Conservation (phyloP, 106 monocot genomes). For the Chionographis japonica region DNA sequence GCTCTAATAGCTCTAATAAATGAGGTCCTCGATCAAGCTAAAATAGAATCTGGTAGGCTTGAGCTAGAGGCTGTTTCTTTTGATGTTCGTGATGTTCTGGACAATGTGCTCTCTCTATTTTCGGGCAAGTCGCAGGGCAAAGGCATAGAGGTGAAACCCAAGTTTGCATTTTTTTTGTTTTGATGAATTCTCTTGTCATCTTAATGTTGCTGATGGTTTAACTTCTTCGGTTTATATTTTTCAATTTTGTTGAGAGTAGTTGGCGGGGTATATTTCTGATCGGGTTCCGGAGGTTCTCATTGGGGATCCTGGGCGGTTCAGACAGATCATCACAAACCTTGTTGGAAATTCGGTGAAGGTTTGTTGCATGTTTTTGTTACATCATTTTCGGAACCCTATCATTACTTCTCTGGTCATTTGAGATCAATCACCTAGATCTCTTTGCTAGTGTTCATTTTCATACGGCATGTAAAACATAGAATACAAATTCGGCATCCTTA, state of each 20-base stretch:
- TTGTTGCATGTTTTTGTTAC: conserved; percentile 8
- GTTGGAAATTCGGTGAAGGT: conserved; percentile 94
- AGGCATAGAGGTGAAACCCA: conserved; percentile 62
- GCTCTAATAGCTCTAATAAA: conserved; percentile 72
- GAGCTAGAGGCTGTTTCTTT: conserved; percentile 81
- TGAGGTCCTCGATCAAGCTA: conserved; percentile 88
- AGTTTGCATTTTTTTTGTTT: neutral
- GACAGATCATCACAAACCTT: conserved; percentile 86
- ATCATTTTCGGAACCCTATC: too few relatives aligned
- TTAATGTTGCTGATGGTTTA: neutral
- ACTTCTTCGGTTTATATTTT: conserved; percentile 6
- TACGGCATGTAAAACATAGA: too few relatives aligned
- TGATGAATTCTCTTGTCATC: neutral
- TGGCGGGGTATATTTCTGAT: conserved; percentile 61
- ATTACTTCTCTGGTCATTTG: too few relatives aligned
- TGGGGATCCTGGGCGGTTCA: conserved; percentile 74
- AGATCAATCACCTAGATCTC: too few relatives aligned
- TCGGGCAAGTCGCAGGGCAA: conserved; percentile 79
- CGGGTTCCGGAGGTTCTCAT: conserved; percentile 63
- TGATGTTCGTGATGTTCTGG: conserved; percentile 67
- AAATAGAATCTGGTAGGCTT: conserved; percentile 89
- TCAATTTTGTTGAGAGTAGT: conserved; percentile 25
- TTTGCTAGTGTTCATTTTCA: too few relatives aligned
- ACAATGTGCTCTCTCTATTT: conserved; percentile 72
- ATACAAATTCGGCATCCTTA: too few relatives aligned